These are phyloP conservation scores for Kwoniella heveanensis DNA, from an alignment of 768 basidiomycete species.

Conservation along the genomic window DNA sequence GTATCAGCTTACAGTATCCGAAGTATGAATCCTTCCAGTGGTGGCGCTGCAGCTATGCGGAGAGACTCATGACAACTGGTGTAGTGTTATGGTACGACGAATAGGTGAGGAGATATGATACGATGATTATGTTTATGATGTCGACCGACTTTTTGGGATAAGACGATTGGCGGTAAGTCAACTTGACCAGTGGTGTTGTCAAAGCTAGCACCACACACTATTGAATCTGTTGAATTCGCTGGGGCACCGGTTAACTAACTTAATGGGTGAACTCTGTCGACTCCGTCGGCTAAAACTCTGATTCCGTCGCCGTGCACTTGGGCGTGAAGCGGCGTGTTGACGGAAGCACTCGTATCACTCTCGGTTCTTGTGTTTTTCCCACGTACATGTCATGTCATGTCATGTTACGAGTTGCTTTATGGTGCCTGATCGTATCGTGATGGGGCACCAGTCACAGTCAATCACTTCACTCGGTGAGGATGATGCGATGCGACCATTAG, in stretches of 20 bases:
- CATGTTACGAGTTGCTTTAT: no score
- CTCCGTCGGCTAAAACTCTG: not conserved
- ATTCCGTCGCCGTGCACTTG: not conserved
- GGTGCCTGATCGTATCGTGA: no score
- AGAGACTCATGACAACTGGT: no score
- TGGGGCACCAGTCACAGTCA: no score
- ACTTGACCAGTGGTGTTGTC: not conserved
- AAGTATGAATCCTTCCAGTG: no score
- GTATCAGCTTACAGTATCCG: no score
- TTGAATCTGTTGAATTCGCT: not conserved
- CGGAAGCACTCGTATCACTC: not conserved
- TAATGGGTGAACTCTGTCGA: not conserved
- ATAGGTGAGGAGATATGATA: not conserved
- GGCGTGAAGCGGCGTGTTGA: not conserved
- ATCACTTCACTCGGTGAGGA: no score
- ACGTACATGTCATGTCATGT: no score
- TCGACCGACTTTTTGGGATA: not conserved
- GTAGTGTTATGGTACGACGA: not conserved
- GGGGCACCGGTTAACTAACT: conserved; percentile 2
- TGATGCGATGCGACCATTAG: no score
- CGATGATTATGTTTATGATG: not conserved
- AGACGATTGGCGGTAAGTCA: no score
- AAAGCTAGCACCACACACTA: not conserved
- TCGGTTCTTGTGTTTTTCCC: no score
- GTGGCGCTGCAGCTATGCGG: no score